phyloP scores from a whole-genome alignment of 768 basidiomycete genomes.

The Mycena sanguinolenta region DNA sequence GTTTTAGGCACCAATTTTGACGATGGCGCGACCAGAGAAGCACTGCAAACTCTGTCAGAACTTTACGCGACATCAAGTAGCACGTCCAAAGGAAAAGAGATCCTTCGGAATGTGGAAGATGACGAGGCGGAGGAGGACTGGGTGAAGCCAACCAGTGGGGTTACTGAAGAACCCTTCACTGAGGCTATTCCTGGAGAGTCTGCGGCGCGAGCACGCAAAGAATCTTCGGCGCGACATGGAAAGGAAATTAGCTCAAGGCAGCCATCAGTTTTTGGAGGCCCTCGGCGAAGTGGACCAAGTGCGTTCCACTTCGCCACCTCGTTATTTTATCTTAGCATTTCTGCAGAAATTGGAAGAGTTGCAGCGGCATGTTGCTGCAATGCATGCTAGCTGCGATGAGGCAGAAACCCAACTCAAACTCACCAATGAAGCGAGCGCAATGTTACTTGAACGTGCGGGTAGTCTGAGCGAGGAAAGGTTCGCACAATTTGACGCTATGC shows the following conservation, averaged over 20 bases:
- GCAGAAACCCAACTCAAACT: conserved; percentile 82
- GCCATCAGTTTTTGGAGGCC: conserved; percentile 84
- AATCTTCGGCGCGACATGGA: conserved; percentile 90
- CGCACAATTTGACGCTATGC: conserved; percentile 31
- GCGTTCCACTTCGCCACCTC: conserved; percentile 47
- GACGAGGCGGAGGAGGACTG: conserved; percentile 51
- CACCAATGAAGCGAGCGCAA: conserved; percentile 83
- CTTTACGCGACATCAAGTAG: conserved; percentile 66
- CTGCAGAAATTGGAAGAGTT: conserved; percentile 86
- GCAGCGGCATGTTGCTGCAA: conserved; percentile 80
- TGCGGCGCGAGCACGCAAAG: conserved; percentile 81
- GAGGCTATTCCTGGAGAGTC: conserved; percentile 68
- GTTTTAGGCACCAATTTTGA: conserved; percentile 86
- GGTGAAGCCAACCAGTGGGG: conserved; percentile 25
- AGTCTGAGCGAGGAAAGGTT: conserved; percentile 82
- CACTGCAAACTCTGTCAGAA: conserved; percentile 85
- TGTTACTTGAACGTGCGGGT: conserved; percentile 86
- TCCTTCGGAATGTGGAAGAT: conserved; percentile 44
- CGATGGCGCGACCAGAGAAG: conserved; percentile 83
- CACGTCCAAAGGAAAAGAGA: conserved; percentile 51
- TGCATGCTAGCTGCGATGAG: conserved; percentile 87
- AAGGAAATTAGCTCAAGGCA: conserved; percentile 83
- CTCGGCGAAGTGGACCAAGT: conserved; percentile 94
- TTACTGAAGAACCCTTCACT: conserved; percentile 36
- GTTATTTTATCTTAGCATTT: conserved; percentile 19